Evolutionary conservation across 768 basidiomycete genomes (phyloP).

Genomic region (Boletellus ananiceps): DNA sequence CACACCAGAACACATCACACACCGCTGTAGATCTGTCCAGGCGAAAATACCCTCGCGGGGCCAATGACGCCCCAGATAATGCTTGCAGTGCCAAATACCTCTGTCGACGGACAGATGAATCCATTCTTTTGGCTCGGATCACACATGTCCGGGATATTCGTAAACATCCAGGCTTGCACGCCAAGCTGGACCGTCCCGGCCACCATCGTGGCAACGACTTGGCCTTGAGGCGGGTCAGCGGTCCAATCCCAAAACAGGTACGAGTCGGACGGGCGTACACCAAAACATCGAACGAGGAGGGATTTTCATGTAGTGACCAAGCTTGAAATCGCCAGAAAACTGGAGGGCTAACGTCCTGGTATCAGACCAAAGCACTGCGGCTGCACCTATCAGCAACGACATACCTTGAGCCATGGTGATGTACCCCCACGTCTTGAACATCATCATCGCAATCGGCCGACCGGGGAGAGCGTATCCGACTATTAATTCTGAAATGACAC

Average conservation of each 20-base stretch:
- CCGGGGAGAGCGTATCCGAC: slow-evolving; percentile 56
- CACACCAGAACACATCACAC: not conserved
- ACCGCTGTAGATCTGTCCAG: slow-evolving; percentile 57
- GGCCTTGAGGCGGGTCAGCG: slow-evolving; percentile 23
- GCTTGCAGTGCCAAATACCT: slow-evolving; percentile 75
- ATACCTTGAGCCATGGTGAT: slow-evolving; percentile 52
- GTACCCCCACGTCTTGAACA: slow-evolving; percentile 72
- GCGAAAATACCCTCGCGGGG: slow-evolving; percentile 64
- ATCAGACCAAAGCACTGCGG: not conserved
- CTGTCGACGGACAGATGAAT: slow-evolving; percentile 66
- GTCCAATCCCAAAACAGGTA: not conserved
- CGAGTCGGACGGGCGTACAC: slow-evolving; percentile 23
- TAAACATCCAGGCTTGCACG: slow-evolving; percentile 61
- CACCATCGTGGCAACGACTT: slow-evolving; percentile 58
- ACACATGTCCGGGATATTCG: slow-evolving; percentile 36
- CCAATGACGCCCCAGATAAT: slow-evolving; percentile 84
- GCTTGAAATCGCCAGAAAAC: not conserved
- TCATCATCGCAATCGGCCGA: slow-evolving; percentile 73
- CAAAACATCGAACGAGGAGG: slow-evolving; percentile 49
- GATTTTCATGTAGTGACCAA: slow-evolving; percentile 1
- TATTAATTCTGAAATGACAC: slow-evolving; percentile 58
- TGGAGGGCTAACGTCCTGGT: not conserved
- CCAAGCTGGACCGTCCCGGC: slow-evolving; percentile 65
- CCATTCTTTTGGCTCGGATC: slow-evolving; percentile 34
- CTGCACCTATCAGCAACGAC: not conserved